These are phyloP conservation scores for Rheum nobile DNA, from an alignment of 148 eudicot genomes.

Conservation along the genomic window DNA sequence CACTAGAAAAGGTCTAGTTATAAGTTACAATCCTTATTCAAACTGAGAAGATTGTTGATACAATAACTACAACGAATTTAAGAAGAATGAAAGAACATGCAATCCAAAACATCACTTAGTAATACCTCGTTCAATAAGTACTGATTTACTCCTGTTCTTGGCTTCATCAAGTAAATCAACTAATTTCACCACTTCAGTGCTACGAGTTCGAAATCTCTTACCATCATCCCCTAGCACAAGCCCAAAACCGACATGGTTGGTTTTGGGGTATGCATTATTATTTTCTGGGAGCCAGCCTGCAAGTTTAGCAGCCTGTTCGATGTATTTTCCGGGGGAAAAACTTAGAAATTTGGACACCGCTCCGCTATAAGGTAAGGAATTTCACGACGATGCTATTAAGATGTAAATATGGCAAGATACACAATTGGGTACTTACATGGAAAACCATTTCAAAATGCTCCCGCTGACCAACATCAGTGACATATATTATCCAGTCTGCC, in stretches of 20 bases:
- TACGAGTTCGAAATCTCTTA: constrained; percentile 83
- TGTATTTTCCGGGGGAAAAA: background rate
- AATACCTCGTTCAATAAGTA: constrained; percentile 67
- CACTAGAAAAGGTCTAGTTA: background rate
- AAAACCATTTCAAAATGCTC: constrained; percentile 95
- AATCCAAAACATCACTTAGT: background rate
- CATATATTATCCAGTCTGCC: constrained; percentile 85
- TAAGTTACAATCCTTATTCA: background rate
- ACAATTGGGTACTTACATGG: constrained; percentile 39
- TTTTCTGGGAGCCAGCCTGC: constrained; percentile 92
- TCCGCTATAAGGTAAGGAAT: background rate
- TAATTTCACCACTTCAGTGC: constrained; percentile 70
- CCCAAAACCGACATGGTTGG: constrained; percentile 92
- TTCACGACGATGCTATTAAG: background rate
- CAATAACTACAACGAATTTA: background rate
- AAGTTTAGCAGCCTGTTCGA: constrained; percentile 61
- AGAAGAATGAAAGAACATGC: background rate
- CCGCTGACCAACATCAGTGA: constrained; percentile 94
- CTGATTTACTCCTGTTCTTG: constrained; percentile 58
- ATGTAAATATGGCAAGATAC: background rate
- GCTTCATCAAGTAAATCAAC: constrained; percentile 98
- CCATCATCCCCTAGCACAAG: constrained; percentile 96
- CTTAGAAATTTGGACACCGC: background rate
- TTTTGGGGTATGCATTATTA: constrained; percentile 56
- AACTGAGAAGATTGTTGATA: background rate